Conservation (phyloP, 2,329 filamentous ascomycete genomes). For the Cytospora mali region DNA sequence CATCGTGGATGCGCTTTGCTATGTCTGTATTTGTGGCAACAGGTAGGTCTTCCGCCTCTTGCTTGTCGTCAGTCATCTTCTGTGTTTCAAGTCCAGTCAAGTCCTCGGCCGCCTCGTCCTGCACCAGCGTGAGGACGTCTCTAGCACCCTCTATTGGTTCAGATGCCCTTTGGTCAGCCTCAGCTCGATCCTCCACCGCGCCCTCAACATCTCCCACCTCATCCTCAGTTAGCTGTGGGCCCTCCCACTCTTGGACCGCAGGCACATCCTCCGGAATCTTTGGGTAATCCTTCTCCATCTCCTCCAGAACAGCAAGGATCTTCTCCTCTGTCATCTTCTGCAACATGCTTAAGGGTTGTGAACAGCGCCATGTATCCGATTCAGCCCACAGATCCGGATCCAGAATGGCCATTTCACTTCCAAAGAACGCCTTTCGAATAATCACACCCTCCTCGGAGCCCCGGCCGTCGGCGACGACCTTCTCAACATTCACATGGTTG, state of each 20-base stretch:
- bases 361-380: too few species aligned
- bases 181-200: background rate
- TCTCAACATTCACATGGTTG: background rate
- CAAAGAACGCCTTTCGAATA: background rate
- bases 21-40: background rate
- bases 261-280: background rate
- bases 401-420: slow-evolving; percentile 7
- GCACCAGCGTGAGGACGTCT: background rate
- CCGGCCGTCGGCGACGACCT: background rate
- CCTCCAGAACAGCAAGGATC: slow-evolving; percentile 13
- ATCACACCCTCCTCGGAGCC: background rate
- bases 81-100: background rate
- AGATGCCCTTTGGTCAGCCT: background rate
- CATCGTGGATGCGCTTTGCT: background rate
- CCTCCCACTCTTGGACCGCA: background rate
- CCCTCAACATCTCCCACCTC: background rate
- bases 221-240: background rate
- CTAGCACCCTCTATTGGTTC: background rate
- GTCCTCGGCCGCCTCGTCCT: background rate
- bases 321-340: slow-evolving; percentile 14
- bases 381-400: slow-evolving; percentile 22
- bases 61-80: background rate
- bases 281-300: background rate
- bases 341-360: background rate
- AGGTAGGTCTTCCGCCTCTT: background rate